phyloP scores from a whole-genome alignment of 345 rosid species.

The Excoecaria cochinchinensis region DNA sequence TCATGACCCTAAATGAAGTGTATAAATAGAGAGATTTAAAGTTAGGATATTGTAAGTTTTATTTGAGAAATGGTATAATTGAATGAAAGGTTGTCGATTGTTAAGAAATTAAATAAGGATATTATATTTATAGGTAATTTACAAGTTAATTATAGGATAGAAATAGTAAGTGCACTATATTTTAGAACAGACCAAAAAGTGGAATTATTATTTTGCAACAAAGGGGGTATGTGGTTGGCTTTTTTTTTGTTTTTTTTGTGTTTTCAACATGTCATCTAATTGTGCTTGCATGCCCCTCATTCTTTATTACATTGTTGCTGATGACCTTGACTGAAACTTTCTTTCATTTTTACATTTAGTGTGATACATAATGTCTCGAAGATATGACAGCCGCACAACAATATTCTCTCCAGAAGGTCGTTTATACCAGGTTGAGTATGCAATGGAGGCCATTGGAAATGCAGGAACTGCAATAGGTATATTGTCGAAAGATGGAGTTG shows the following conservation, averaged over 20 bases:
- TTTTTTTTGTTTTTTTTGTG: neutral
- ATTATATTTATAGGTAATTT: no score
- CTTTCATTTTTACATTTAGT: neutral
- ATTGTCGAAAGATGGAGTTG: constrained; percentile 84
- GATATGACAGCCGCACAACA: constrained; percentile 98
- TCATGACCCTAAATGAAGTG: no score
- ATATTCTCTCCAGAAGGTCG: constrained; percentile 99
- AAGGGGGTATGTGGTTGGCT: neutral
- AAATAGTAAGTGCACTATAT: no score
- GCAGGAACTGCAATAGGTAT: constrained; percentile 94
- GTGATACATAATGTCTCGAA: constrained; percentile 65
- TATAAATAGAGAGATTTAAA: no score
- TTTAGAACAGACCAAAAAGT: neutral
- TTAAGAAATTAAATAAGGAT: no score
- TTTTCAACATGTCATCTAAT: neutral
- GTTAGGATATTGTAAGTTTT: no score
- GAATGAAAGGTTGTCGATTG: no score
- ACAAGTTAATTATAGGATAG: no score
- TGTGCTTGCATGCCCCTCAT: neutral
- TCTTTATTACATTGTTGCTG: no score
- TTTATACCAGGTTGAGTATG: constrained; percentile 95
- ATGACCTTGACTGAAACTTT: neutral
- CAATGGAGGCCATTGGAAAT: constrained; percentile 98
- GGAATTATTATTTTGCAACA: neutral
- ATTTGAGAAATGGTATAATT: no score